These are phyloP conservation scores for Huntiella moniliformis DNA, from an alignment of 2,329 filamentous ascomycete species.

Conservation along the genomic window DNA sequence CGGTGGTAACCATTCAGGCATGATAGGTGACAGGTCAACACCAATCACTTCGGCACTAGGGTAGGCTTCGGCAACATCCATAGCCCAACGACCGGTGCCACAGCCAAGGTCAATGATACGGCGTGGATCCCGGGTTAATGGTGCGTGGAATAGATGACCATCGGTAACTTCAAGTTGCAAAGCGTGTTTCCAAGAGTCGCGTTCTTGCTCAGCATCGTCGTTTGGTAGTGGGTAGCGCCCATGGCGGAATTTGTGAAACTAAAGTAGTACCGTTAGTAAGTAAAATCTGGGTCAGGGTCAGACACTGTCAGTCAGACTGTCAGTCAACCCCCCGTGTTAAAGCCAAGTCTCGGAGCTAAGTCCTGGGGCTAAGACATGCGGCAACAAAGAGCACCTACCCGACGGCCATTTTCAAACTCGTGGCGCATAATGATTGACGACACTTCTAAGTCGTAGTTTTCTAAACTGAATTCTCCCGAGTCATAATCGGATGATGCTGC, in stretches of 20 bases:
- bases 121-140: conserved; percentile 22
- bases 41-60: conserved; percentile 24
- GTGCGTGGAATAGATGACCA: conserved; percentile 23
- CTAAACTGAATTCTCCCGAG: conserved; percentile 15
- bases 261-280: not conserved
- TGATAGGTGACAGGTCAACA: conserved; percentile 27
- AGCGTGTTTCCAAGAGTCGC: conserved; percentile 27
- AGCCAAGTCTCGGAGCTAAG: no score
- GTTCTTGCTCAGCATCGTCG: conserved; percentile 26
- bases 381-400: conserved; percentile 6
- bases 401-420: conserved; percentile 12
- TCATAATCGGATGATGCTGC: conserved; percentile 10
- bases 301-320: not conserved
- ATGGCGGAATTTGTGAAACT: conserved; percentile 26
- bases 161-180: conserved; percentile 26
- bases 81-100: conserved; percentile 33
- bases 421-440: conserved; percentile 11
- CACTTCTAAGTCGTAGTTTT: conserved; percentile 16
- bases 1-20: conserved; percentile 31
- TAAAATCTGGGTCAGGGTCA: not conserved
- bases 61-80: conserved; percentile 27
- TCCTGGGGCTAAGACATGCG: not conserved
- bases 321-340: no score
- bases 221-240: conserved; percentile 29
- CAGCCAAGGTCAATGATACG: conserved; percentile 31